Evolutionary conservation across 1,284 basidiomycete genomes (phyloP).

Genomic region (Microbotryum violaceum): DNA sequence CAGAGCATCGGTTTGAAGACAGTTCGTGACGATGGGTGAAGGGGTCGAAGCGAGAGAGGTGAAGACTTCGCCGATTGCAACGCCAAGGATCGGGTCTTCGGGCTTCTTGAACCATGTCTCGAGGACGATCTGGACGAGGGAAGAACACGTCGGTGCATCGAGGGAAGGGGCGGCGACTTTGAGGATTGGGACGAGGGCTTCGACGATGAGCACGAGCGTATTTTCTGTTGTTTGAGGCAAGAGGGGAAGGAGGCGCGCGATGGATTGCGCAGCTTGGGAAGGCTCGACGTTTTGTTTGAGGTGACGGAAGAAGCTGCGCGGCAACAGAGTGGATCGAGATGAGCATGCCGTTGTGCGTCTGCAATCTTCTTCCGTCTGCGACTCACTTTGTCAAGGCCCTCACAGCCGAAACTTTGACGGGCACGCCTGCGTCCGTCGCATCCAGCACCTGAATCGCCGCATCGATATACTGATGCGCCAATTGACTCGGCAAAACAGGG

Average conservation of each 20-base stretch:
- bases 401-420: constrained; percentile 88
- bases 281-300: constrained; percentile 49
- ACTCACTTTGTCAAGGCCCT: constrained; percentile 80
- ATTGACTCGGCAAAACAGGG: constrained; percentile 58
- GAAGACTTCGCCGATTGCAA: constrained; percentile 76
- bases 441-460: constrained; percentile 82
- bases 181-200: constrained; percentile 53
- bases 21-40: constrained; percentile 56
- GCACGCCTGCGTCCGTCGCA: constrained; percentile 57
- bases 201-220: constrained; percentile 81
- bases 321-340: background rate
- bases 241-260: constrained; percentile 77
- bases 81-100: constrained; percentile 81
- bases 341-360: no score
- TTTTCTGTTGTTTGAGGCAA: constrained; percentile 72
- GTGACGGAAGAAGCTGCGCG: constrained; percentile 47
- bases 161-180: constrained; percentile 57
- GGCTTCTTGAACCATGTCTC: constrained; percentile 77
- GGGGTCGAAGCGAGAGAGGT: constrained; percentile 58
- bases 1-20: constrained; percentile 62
- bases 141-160: constrained; percentile 56
- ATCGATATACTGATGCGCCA: constrained; percentile 74
- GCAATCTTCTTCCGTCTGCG: background rate
- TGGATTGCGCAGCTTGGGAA: constrained; percentile 63
- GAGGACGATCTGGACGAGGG: constrained; percentile 57